These are phyloP conservation scores for Coleophoma crateriformis DNA, from an alignment of 2,329 filamentous ascomycete genomes.

Conservation along the genomic window DNA sequence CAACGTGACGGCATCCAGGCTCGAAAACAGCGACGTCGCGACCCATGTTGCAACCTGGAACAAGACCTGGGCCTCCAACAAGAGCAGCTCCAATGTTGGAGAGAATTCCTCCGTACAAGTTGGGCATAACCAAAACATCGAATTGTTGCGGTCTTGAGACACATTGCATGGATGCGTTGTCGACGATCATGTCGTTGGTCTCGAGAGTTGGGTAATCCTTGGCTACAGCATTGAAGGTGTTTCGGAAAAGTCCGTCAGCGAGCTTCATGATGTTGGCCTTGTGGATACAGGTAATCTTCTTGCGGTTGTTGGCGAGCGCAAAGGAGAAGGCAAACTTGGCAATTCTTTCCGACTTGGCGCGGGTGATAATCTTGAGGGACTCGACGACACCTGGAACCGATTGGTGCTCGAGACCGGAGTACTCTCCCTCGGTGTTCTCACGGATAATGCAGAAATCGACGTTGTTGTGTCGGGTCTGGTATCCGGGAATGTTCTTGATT, in stretches of 20 bases:
- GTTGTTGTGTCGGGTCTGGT: slow-evolving; percentile 93
- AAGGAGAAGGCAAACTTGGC: slow-evolving; percentile 98
- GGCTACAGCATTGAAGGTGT: slow-evolving; percentile 88
- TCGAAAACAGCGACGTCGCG: slow-evolving; percentile 97
- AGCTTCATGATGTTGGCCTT: slow-evolving; percentile 99
- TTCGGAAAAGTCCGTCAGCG: slow-evolving; percentile 96
- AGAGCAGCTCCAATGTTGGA: slow-evolving; percentile 98
- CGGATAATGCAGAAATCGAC: slow-evolving; percentile 99
- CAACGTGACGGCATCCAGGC: slow-evolving; percentile 97
- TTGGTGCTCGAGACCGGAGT: slow-evolving; percentile 98
- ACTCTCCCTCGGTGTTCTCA: slow-evolving; percentile 99
- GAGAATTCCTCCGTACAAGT: slow-evolving; percentile 96
- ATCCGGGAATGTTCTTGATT: slow-evolving; percentile 99
- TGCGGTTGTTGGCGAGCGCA: slow-evolving; percentile 95
- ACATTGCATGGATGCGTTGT: slow-evolving; percentile 99
- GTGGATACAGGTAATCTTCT: slow-evolving; percentile 99
- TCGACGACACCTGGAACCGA: slow-evolving; percentile 94
- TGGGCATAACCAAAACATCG: slow-evolving; percentile 99
- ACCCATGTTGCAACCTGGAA: slow-evolving; percentile 99
- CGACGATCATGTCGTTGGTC: slow-evolving; percentile 99
- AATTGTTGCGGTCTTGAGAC: slow-evolving; percentile 96
- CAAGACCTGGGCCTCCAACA: slow-evolving; percentile 92
- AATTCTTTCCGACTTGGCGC: slow-evolving; percentile 97
- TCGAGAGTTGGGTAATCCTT: slow-evolving; percentile 95
- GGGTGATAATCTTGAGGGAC: slow-evolving; percentile 99